phyloP scores from a whole-genome alignment of 768 basidiomycete species.

The Lactarius trivialis region DNA sequence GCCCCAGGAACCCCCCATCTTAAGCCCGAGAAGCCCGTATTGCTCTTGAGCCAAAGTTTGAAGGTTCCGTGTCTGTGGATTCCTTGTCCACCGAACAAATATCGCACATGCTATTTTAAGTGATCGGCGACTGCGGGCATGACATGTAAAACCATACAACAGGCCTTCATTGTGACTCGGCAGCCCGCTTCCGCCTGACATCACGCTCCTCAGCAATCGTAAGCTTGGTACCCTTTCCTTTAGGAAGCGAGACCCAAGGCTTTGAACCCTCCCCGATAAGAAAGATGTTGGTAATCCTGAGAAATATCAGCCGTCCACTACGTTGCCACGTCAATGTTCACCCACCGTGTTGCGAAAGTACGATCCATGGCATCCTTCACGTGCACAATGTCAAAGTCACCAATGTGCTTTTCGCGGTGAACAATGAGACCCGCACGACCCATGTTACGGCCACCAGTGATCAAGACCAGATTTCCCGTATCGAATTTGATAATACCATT shows the following conservation, averaged over 20 bases:
- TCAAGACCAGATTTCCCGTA: conserved; percentile 93
- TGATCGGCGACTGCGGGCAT: conserved; percentile 28
- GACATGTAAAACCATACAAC: conserved; percentile 19
- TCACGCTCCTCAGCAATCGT: conserved; percentile 97
- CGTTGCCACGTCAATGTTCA: conserved; percentile 12
- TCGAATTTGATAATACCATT: conserved; percentile 92
- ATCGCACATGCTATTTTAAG: conserved; percentile 21
- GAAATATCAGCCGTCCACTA: neutral
- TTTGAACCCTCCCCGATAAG: conserved; percentile 94
- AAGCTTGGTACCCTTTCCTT: conserved; percentile 96
- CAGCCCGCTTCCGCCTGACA: conserved; percentile 73
- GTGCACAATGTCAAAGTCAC: conserved; percentile 98
- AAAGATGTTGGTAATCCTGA: conserved; percentile 93
- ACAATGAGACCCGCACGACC: conserved; percentile 95
- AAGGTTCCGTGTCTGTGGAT: neutral
- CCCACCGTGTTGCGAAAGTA: conserved; percentile 95
- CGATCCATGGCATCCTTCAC: conserved; percentile 93
- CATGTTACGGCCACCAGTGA: conserved; percentile 99
- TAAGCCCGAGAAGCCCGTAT: too few relatives aligned
- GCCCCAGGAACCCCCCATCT: too few relatives aligned
- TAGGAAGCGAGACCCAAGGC: conserved; percentile 94
- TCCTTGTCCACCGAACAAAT: neutral
- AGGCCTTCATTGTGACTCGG: conserved; percentile 49
- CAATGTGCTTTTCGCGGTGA: conserved; percentile 94
- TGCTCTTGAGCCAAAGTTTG: neutral